These are phyloP conservation scores for Candida krabiensis DNA, from an alignment of 805 yeast genomes.

Conservation along the genomic window DNA sequence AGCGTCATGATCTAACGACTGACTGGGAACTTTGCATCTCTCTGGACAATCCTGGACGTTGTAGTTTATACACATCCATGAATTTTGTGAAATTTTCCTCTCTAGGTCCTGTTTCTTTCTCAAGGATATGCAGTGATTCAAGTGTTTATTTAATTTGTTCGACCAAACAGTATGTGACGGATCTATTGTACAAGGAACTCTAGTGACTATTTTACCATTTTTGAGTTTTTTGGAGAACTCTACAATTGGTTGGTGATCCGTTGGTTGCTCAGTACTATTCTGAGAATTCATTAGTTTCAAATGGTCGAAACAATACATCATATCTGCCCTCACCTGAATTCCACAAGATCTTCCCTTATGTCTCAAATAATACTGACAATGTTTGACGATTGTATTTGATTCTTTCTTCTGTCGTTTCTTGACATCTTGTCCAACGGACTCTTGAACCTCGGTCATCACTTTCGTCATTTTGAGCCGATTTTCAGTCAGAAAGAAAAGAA, in stretches of 20 bases:
- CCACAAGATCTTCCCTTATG: constrained; percentile 59
- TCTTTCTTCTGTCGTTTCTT: neutral
- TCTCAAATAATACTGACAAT: constrained; percentile 50
- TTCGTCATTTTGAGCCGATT: too few species aligned
- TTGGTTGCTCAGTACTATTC: constrained; percentile 4
- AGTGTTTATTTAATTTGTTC: constrained; percentile 53
- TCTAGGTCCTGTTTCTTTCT: constrained; percentile 30
- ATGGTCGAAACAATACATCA: constrained; percentile 65
- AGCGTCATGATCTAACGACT: constrained; percentile 19
- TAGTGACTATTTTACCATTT: constrained; percentile 30
- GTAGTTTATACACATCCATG: constrained; percentile 50
- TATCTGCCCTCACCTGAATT: constrained; percentile 53
- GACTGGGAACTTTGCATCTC: neutral
- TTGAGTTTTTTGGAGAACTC: constrained; percentile 20
- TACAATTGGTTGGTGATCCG: too few species aligned
- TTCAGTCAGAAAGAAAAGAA: too few species aligned
- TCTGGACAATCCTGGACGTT: constrained; percentile 37
- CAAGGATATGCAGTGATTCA: constrained; percentile 58
- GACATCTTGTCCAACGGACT: too few species aligned
- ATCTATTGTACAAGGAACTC: constrained; percentile 79
- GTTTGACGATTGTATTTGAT: constrained; percentile 8
- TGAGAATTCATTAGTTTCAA: constrained; percentile 25
- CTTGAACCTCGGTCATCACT: too few species aligned
- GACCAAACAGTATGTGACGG: constrained; percentile 73
- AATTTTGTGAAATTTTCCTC: constrained; percentile 28